Conservation (phyloP, 768 basidiomycete species). For the Boletus subparvulus region DNA sequence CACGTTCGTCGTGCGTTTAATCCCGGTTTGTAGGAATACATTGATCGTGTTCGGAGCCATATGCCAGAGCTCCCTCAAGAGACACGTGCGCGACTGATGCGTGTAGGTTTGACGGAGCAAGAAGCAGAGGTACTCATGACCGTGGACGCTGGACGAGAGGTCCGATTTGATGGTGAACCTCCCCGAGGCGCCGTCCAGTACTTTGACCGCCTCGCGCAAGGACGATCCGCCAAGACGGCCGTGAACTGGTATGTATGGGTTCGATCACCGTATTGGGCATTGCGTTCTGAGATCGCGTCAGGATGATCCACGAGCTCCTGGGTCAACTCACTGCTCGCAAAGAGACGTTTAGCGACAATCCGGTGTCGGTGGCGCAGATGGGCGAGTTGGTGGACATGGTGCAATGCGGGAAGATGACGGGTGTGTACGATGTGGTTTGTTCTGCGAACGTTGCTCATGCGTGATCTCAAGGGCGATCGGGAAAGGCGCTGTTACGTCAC, state of each 20-base stretch:
- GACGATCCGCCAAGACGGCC: conserved; percentile 65
- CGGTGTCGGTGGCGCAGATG: conserved; percentile 62
- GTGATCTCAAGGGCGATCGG: conserved; percentile 63
- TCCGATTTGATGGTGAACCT: conserved; percentile 58
- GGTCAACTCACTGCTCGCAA: conserved; percentile 68
- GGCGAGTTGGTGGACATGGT: conserved; percentile 80
- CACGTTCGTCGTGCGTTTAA: background rate
- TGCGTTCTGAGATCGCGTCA: conserved; percentile 30
- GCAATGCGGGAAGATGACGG: conserved; percentile 61
- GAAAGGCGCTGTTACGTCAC: conserved; percentile 71
- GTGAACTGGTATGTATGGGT: conserved; percentile 72
- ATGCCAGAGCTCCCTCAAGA: conserved; percentile 80
- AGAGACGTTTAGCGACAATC: conserved; percentile 56
- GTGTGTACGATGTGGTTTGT: conserved; percentile 37
- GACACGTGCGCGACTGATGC: conserved; percentile 56
- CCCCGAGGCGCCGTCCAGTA: conserved; percentile 63
- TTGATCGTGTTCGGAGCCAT: conserved; percentile 46
- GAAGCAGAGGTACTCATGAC: conserved; percentile 77
- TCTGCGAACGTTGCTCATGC: background rate
- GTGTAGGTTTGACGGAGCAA: conserved; percentile 52
- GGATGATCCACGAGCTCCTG: conserved; percentile 87
- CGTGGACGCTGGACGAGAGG: conserved; percentile 64
- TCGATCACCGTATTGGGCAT: background rate
- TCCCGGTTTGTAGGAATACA: conserved; percentile 50
- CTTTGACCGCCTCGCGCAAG: conserved; percentile 66